A percentile compares a stretch with the other conserved stretches of the same genome.
phyloP scores from a whole-genome alignment of 2,329 filamentous ascomycete species.

The Pyrenophora tritici-repentis region DNA sequence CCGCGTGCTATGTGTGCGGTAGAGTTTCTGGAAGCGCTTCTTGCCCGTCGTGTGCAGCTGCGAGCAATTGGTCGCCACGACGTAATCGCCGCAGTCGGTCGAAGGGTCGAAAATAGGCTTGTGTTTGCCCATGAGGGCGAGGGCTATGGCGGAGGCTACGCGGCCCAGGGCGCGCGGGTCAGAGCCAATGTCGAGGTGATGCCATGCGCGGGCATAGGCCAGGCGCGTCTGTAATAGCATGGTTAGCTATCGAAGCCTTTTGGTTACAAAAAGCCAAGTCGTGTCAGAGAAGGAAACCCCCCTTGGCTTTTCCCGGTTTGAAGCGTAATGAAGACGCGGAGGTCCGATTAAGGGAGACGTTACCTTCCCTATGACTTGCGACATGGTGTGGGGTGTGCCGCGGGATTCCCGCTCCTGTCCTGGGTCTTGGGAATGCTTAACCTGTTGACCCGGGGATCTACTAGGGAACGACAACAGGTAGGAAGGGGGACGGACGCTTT shows the following conservation, averaged over 20 bases:
- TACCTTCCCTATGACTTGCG: constrained; percentile 78
- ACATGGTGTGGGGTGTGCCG: constrained; percentile 61
- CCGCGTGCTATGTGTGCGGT: constrained; percentile 91
- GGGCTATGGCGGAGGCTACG: constrained; percentile 83
- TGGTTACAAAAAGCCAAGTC: neutral
- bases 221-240: constrained; percentile 73
- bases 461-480: neutral
- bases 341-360: constrained; percentile 43
- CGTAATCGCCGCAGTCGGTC: constrained; percentile 98
- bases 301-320: neutral
- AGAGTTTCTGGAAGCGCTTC: constrained; percentile 92
- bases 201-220: constrained; percentile 96
- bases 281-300: neutral
- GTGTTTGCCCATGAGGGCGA: constrained; percentile 95
- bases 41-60: constrained; percentile 86
- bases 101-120: constrained; percentile 98
- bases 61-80: constrained; percentile 88
- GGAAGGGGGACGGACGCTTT: neutral
- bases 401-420: constrained; percentile 1
- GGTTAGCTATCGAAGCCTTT: constrained; percentile 9
- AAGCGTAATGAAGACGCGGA: constrained; percentile 18
- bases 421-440: too few relatives aligned
- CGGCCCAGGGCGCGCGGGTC: constrained; percentile 80
- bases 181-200: constrained; percentile 77
- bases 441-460: neutral